Conservation (phyloP, 305 asterid genomes). For the Solanum hybrid region DNA sequence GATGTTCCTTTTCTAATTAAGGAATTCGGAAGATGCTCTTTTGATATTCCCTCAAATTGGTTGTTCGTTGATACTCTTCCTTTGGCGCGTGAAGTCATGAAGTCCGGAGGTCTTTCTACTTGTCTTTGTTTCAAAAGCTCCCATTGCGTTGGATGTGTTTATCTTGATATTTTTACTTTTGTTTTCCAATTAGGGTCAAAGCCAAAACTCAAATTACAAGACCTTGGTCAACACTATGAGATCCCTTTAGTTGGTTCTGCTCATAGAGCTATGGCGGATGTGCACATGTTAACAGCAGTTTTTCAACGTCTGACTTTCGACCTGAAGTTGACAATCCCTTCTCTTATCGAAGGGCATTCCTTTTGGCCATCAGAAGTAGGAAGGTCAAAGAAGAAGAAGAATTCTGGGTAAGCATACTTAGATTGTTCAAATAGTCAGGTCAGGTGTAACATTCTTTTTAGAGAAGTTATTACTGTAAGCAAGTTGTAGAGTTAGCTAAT, state of each 20-base stretch:
- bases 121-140: neutral
- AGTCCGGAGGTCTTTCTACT: conserved; percentile 44
- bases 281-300: conserved; percentile 49
- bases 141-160: neutral
- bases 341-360: conserved; percentile 38
- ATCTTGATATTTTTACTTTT: conserved; percentile 8
- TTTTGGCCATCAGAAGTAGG: conserved; percentile 25
- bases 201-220: conserved; percentile 37
- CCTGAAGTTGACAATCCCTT: conserved; percentile 40
- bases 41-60: conserved; percentile 72
- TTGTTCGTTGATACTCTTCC: conserved; percentile 61
- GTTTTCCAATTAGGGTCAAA: conserved; percentile 35
- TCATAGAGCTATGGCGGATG: conserved; percentile 84
- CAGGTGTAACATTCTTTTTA: neutral
- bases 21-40: conserved; percentile 63
- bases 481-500: neutral
- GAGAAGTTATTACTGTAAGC: conserved; percentile 1
- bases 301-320: conserved; percentile 62
- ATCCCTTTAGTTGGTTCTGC: conserved; percentile 58
- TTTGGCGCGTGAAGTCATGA: conserved; percentile 58
- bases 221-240: conserved; percentile 47
- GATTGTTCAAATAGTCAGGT: neutral
- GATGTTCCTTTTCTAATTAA: conserved; percentile 75
- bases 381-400: conserved; percentile 26
- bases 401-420: neutral